Conservation (phyloP, 2,329 filamentous ascomycete species). For the Mycosphaerelloides madeirae region DNA sequence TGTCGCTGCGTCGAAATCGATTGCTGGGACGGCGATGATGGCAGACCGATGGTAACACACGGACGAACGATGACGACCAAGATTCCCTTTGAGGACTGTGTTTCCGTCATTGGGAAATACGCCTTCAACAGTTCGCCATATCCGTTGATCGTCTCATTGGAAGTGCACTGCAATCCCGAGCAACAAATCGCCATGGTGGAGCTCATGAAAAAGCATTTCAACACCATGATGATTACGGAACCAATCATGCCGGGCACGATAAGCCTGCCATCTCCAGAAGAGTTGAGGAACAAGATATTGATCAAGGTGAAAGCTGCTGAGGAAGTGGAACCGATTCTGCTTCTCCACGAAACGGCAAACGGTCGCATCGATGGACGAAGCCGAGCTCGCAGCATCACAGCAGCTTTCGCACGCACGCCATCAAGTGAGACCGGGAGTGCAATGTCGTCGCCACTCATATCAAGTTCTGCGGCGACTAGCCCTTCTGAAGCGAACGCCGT, state of each 20-base stretch:
- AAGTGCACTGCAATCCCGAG: constrained; percentile 80
- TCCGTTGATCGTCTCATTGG: constrained; percentile 88
- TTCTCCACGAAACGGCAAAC: constrained; percentile 32
- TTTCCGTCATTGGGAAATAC: constrained; percentile 90
- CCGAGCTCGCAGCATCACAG: constrained; percentile 66
- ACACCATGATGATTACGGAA: constrained; percentile 69
- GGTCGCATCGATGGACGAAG: constrained; percentile 34
- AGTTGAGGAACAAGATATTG: constrained; percentile 76
- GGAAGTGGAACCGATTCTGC: constrained; percentile 39
- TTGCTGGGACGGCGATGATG: constrained; percentile 91
- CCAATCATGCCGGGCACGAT: constrained; percentile 65
- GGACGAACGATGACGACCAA: constrained; percentile 83
- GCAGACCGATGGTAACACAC: constrained; percentile 83
- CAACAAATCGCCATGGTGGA: constrained; percentile 87
- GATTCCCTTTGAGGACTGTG: constrained; percentile 85
- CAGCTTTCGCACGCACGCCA: constrained; percentile 64
- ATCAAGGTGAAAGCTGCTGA: constrained; percentile 90
- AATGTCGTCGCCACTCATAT: constrained; percentile 44
- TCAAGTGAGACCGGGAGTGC: constrained; percentile 55
- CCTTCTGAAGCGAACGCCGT: constrained; percentile 45
- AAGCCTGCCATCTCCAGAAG: constrained; percentile 75
- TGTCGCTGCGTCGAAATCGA: constrained; percentile 97
- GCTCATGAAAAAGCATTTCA: constrained; percentile 81
- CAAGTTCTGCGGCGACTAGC: constrained; percentile 50
- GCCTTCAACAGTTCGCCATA: constrained; percentile 84